phyloP scores from a whole-genome alignment of 2,329 filamentous ascomycete species.

The Cladophialophora bantiana region DNA sequence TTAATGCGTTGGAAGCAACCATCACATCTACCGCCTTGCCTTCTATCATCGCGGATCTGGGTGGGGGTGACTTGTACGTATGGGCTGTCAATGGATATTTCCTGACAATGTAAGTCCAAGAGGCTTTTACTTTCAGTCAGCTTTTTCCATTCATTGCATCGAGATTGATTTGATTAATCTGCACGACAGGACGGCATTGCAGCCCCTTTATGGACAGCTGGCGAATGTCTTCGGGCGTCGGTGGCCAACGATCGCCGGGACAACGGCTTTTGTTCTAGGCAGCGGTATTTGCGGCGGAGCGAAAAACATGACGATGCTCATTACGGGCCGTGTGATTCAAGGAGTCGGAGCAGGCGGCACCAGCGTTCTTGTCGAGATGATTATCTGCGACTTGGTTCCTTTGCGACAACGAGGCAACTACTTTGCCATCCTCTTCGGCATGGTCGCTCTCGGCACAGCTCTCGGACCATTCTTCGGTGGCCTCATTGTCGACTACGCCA shows the following conservation, averaged over 20 bases:
- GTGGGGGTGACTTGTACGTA: conserved; percentile 45
- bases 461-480: conserved; percentile 50
- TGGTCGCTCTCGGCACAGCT: conserved; percentile 43
- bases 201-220: conserved; percentile 60
- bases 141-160: background rate
- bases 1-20: conserved; percentile 49
- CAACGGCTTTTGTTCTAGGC: conserved; percentile 60
- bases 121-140: conserved; percentile 13
- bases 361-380: conserved; percentile 54
- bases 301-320: conserved; percentile 52
- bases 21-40: conserved; percentile 53
- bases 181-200: conserved; percentile 49
- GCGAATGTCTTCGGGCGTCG: conserved; percentile 61
- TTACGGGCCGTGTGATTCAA: conserved; percentile 51
- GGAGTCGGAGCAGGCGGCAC: conserved; percentile 60
- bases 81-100: conserved; percentile 49
- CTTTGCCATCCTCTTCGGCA: conserved; percentile 43
- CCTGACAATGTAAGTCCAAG: conserved; percentile 38
- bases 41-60: conserved; percentile 47
- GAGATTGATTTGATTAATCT: background rate
- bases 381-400: conserved; percentile 58
- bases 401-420: conserved; percentile 45
- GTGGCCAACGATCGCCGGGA: conserved; percentile 49
- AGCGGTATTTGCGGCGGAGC: conserved; percentile 62
- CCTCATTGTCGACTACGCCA: conserved; percentile 46